A percentile compares a stretch with the other conserved stretches of the same genome.
These are phyloP conservation scores for Fusarium sp. DNA, from an alignment of 2,329 filamentous ascomycete species.

Conservation along the genomic window DNA sequence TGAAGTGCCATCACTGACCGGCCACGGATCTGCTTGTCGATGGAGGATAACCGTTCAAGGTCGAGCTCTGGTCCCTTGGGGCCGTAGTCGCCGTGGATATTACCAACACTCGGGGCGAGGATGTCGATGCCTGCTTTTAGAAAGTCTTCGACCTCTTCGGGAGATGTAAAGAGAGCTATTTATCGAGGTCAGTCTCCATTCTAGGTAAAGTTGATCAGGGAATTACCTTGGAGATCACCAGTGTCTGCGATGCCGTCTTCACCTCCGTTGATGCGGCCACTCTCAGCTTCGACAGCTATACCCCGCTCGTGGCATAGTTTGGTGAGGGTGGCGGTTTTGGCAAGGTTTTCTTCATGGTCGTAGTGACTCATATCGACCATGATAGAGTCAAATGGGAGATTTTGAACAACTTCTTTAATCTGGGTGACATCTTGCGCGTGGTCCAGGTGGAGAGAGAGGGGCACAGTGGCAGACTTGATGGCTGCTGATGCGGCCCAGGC, in stretches of 20 bases:
- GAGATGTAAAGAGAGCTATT: slow-evolving; percentile 68
- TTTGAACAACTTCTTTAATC: neutral
- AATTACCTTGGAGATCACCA: slow-evolving; percentile 59
- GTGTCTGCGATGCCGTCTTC: slow-evolving; percentile 80
- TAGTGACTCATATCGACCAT: slow-evolving; percentile 29
- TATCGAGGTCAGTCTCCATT: neutral
- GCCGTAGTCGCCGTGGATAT: slow-evolving; percentile 83
- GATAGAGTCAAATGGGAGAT: slow-evolving; percentile 26
- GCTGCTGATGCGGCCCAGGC: slow-evolving; percentile 58
- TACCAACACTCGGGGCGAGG: slow-evolving; percentile 82
- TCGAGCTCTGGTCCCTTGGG: slow-evolving; percentile 74
- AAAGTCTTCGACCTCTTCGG: slow-evolving; percentile 79
- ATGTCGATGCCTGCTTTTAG: slow-evolving; percentile 80
- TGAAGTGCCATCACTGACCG: slow-evolving; percentile 66
- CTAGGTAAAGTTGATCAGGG: neutral
- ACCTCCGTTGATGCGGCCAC: slow-evolving; percentile 58
- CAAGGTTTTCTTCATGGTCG: slow-evolving; percentile 11
- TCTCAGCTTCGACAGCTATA: slow-evolving; percentile 38
- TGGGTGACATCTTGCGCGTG: slow-evolving; percentile 23
- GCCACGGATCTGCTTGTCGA: slow-evolving; percentile 49
- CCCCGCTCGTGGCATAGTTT: slow-evolving; percentile 6
- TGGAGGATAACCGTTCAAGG: slow-evolving; percentile 60
- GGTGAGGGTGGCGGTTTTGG: slow-evolving; percentile 5
- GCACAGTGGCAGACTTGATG: slow-evolving; percentile 57
- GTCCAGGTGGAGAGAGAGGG: slow-evolving; percentile 53